Base-by-base conservation (phyloP, 495 filamentous ascomycete genomes). In the Penicillium arizonense region DNA sequence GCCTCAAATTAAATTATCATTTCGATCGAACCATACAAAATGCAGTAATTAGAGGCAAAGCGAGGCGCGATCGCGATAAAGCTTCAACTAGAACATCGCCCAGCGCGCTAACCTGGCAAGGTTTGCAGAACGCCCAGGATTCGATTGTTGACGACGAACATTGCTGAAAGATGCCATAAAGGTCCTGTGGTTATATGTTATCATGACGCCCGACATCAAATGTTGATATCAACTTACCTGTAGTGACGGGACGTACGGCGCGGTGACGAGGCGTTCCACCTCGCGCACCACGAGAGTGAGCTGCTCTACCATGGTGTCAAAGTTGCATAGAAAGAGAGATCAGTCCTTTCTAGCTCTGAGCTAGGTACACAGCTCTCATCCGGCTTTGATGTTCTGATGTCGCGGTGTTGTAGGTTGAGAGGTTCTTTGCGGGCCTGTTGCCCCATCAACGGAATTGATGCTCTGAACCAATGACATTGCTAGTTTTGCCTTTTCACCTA, bases 111-210 rank as follows among this genome's bases (percentile, higher is more conserved):
- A 78, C 57, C 49, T 79, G 75, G 52, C 79, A 81, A 26, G 67
- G 69, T 52, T 80, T 81, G 38, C 63, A 68, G 14, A 59, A 46
- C 9, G 67, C 71, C 79, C 79, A 82, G 0, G 53, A 56, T 4
- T 53, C 53, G 3, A 80, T 46, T 5, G 45, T 47, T 4, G 37
- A 18, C 4, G 45, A 12, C 10, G 65, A 36, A 5, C 49, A 28
- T 24, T 56, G 20, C 14, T 68, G 54, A 1, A 68, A 51, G 8
- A 75, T 43, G 6, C 51, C 56, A 50, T 77, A 53, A 12, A 82
- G 61, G 30, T 70, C 68, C 78, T 82, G 56, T 3, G 26, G 7
- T 21, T 3, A 8, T 11, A 16, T 12, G 14, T 51, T 37, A 54
- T 45, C 42, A 24, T 34, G 13, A 44, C 26, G 12, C 36, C 33